phyloP scores from a whole-genome alignment of 805 yeast species.

The Jamesozyma rosinii region DNA sequence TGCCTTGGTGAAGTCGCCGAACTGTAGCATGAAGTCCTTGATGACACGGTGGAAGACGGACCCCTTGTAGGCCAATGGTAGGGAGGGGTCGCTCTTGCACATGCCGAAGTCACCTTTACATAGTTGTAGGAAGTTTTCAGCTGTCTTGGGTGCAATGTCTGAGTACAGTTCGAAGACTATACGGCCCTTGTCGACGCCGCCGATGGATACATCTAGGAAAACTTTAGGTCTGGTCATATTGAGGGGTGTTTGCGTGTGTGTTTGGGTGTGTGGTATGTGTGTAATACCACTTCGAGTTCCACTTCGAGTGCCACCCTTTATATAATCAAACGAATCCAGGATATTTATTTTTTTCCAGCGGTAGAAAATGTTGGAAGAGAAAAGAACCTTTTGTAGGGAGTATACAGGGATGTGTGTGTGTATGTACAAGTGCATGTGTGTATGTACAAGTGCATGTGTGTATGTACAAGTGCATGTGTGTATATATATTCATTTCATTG shows the following conservation, averaged over 20 bases:
- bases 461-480: not conserved
- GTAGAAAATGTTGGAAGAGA: not conserved
- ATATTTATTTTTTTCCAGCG: too few species aligned
- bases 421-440: not conserved
- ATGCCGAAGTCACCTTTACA: conserved; percentile 77
- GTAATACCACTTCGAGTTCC: too few species aligned
- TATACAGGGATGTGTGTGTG: not conserved
- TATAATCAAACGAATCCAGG: too few species aligned
- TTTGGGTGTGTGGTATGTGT: too few species aligned
- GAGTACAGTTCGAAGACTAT: conserved; percentile 64
- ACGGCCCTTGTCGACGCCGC: conserved; percentile 61
- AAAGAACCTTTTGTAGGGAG: not conserved
- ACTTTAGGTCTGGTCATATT: conserved; percentile 38
- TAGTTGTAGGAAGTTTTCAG: conserved; percentile 80
- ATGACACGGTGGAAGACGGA: conserved; percentile 92
- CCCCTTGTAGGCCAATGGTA: conserved; percentile 66
- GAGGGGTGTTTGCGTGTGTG: too few species aligned
- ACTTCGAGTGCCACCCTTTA: too few species aligned
- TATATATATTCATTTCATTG: not conserved
- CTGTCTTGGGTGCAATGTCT: conserved; percentile 77
- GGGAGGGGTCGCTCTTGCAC: conserved; percentile 24
- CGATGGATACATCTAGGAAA: conserved; percentile 72
- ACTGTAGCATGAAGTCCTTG: conserved; percentile 84
- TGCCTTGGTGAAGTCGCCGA: conserved; percentile 78
- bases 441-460: not conserved